Evolutionary conservation across 2,329 filamentous ascomycete species (phyloP).

Genomic region (Colletotrichum ledebouriae): DNA sequence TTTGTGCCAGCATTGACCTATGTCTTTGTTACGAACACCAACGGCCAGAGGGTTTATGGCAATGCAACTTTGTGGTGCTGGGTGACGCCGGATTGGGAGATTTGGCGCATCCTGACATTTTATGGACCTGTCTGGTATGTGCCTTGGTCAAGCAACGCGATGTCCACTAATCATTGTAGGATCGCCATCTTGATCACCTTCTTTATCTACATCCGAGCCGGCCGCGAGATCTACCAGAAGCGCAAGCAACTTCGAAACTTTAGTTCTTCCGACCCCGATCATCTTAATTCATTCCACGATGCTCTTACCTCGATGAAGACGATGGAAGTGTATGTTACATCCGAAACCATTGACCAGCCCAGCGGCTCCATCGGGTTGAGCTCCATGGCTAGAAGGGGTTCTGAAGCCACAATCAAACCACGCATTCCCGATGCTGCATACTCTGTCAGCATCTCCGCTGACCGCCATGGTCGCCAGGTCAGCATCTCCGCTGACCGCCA

Average conservation of each 20-base stretch:
- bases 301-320: slow-evolving; percentile 66
- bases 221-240: slow-evolving; percentile 76
- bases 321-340: slow-evolving; percentile 75
- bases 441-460: slow-evolving; percentile 60
- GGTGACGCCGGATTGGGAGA: slow-evolving; percentile 76
- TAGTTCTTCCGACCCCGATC: slow-evolving; percentile 60
- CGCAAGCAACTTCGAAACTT: slow-evolving; percentile 72
- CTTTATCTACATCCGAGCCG: slow-evolving; percentile 76
- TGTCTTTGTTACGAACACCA: slow-evolving; percentile 70
- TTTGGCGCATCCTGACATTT: slow-evolving; percentile 80
- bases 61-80: slow-evolving; percentile 87
- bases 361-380: slow-evolving; percentile 51
- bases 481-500: slow-evolving; percentile 57
- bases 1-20: slow-evolving; percentile 77
- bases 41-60: slow-evolving; percentile 75
- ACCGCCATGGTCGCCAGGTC: slow-evolving; percentile 48
- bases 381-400: slow-evolving; percentile 48
- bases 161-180: slow-evolving; percentile 56
- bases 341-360: slow-evolving; percentile 56
- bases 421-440: slow-evolving; percentile 49
- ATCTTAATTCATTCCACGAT: slow-evolving; percentile 56
- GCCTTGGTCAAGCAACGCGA: background rate
- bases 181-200: slow-evolving; percentile 72
- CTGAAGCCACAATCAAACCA: slow-evolving; percentile 32
- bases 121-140: slow-evolving; percentile 79